Percentiles rank a stretch among this genome's conserved stretches.
Evolutionary conservation across 2,329 filamentous ascomycete species (phyloP).

Genomic region (Mycocentrospora acerina): DNA sequence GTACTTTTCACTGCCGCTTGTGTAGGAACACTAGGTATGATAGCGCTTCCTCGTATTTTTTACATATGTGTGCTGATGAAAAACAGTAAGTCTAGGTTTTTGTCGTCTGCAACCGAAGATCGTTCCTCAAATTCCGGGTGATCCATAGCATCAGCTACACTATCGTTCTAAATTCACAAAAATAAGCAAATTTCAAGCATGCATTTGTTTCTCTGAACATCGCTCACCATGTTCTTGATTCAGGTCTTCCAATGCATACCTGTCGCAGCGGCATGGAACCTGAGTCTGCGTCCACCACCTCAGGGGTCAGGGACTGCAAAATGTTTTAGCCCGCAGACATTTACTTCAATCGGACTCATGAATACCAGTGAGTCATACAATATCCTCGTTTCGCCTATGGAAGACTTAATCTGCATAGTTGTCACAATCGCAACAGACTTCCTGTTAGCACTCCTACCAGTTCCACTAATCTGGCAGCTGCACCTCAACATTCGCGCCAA

Average conservation of each 20-base stretch:
- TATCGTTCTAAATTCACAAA: too few relatives aligned
- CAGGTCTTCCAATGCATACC: constrained; percentile 51
- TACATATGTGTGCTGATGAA: too few relatives aligned
- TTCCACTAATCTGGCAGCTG: constrained; percentile 47
- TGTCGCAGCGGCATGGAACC: constrained; percentile 49
- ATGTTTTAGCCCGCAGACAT: constrained; percentile 47
- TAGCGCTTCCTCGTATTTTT: not conserved
- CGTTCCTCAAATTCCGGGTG: too few relatives aligned
- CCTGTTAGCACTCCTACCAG: constrained; percentile 45
- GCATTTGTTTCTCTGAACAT: too few relatives aligned
- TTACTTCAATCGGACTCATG: constrained; percentile 48
- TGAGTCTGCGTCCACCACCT: constrained; percentile 32
- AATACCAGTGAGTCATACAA: constrained; percentile 47
- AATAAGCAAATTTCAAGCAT: too few relatives aligned
- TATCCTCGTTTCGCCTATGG: not conserved
- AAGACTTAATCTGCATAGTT: constrained; percentile 15
- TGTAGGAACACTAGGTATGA: constrained; percentile 42
- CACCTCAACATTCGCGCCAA: constrained; percentile 48
- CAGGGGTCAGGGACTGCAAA: constrained; percentile 36
- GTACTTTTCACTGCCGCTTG: constrained; percentile 47
- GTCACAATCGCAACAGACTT: constrained; percentile 46
- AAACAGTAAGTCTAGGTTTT: not conserved
- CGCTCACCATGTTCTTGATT: too few relatives aligned
- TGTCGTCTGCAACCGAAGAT: too few relatives aligned
- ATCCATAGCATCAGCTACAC: too few relatives aligned